Evolutionary conservation across 2,329 filamentous ascomycete genomes (phyloP).

Genomic region (Phialocephala subalpina): DNA sequence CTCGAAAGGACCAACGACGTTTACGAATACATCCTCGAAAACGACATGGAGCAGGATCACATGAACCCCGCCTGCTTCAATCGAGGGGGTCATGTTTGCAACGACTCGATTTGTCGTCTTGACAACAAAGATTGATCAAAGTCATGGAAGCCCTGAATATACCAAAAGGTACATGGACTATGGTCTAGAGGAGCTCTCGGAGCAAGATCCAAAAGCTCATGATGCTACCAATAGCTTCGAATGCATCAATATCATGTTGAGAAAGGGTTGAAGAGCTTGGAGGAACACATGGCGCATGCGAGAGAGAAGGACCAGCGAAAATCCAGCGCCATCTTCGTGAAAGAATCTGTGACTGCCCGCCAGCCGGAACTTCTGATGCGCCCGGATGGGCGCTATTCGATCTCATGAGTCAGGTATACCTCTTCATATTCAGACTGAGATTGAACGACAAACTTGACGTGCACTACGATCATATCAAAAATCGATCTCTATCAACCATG

Average conservation of each 20-base stretch:
- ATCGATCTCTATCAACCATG: too few species aligned
- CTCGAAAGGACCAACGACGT: background rate
- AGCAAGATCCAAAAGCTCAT: background rate
- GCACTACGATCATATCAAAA: too few species aligned
- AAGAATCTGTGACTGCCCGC: background rate
- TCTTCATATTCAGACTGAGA: background rate
- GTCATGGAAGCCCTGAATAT: background rate
- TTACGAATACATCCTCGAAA: background rate
- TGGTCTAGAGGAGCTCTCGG: background rate
- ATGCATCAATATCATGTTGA: background rate
- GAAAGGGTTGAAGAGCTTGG: background rate
- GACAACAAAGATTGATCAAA: background rate
- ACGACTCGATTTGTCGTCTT: background rate
- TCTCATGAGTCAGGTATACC: background rate
- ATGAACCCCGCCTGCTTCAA: background rate
- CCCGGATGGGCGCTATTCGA: background rate
- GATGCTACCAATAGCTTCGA: background rate
- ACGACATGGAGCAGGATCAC: background rate
- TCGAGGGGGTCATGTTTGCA: background rate
- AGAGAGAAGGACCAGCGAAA: slow-evolving; percentile 3
- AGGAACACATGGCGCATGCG: background rate
- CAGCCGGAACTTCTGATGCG: background rate
- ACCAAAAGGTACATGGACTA: background rate
- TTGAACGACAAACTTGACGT: too few species aligned
- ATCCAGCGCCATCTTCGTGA: background rate